phyloP scores from a whole-genome alignment of 371 early-diverging fungal species.

The Mucor velutinosus region DNA sequence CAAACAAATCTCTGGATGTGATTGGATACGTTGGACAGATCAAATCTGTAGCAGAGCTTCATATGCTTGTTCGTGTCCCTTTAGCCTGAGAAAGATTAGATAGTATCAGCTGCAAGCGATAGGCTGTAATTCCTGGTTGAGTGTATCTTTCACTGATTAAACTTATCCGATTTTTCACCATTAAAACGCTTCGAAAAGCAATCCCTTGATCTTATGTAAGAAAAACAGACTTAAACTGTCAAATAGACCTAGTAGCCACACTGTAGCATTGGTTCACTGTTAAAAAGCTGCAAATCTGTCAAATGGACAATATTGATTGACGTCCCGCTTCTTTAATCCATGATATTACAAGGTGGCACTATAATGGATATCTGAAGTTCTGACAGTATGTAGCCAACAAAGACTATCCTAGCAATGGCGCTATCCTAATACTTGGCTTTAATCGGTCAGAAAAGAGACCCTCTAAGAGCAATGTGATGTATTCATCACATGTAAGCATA shows the following conservation, averaged over 20 bases:
- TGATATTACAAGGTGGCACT: background rate
- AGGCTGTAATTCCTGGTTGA: background rate
- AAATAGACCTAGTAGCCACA: background rate
- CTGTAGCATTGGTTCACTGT: background rate
- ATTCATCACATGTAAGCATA: background rate
- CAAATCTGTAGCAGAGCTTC: background rate
- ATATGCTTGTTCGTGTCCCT: background rate
- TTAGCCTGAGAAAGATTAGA: background rate
- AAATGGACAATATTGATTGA: background rate
- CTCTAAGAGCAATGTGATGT: background rate
- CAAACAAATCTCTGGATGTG: background rate
- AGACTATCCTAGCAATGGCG: background rate
- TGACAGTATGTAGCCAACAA: background rate
- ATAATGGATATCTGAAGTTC: no score
- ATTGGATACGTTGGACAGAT: background rate
- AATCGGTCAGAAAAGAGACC: background rate
- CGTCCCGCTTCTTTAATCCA: background rate
- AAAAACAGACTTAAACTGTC: background rate
- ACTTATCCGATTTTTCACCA: no score
- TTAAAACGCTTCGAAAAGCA: background rate
- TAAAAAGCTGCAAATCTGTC: background rate
- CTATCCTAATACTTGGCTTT: background rate
- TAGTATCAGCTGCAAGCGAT: background rate
- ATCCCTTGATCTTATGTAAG: background rate
- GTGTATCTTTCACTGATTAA: no score